Evolutionary conservation across 768 basidiomycete species (phyloP), one percentile per base, ranked within the genome.

Genomic region (Gloeophyllum trabeum): DNA sequence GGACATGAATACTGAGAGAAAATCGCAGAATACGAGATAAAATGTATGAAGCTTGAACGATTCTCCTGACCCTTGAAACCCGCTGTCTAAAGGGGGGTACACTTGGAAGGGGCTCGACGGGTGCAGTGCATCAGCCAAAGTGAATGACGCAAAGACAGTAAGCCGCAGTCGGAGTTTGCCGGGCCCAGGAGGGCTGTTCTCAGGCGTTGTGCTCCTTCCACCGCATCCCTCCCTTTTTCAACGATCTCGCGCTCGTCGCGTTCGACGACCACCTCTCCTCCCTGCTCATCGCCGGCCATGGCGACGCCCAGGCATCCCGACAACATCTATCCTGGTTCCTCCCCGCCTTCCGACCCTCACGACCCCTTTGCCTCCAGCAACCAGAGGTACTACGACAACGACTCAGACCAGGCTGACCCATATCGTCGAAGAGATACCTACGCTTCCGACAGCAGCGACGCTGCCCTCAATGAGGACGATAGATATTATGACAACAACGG

Each of bases 371-470:
- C 63, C 39, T 56, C 63, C 48, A 61, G 55, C 45, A 48, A 55
- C 18, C 50, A 60, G 54, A 48, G 66, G 46, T 69, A 62, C 64
- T 83, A 77, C 62, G 85, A 88, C 68, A 77, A 76, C 55, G 82
- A 86, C 52, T 79, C 79, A 25, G 83, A 84, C 58, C 65, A 79
- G 48, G 65, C 71, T 48, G 82, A 84, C 50, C 69, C 66, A 48
- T 69, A 70, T 30, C 73, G 73, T 45, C 71, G 71, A 45, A 70
- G 79, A 48, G 81, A 83, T 55, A 81, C 79, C 21, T 78, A 70
- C 54, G 69, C 65, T 44, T 86, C 85, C 1, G 84, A 84, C 59
- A 69, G 70, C 58, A 83, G 82, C 60, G 75, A 75, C 54, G 67
- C 71, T 19, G 73, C 65, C 5, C 50, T 70, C 39, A 59, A 60